Base-by-base conservation (phyloP, 2,329 filamentous ascomycete genomes). In the Fusarium oligoseptatum region DNA sequence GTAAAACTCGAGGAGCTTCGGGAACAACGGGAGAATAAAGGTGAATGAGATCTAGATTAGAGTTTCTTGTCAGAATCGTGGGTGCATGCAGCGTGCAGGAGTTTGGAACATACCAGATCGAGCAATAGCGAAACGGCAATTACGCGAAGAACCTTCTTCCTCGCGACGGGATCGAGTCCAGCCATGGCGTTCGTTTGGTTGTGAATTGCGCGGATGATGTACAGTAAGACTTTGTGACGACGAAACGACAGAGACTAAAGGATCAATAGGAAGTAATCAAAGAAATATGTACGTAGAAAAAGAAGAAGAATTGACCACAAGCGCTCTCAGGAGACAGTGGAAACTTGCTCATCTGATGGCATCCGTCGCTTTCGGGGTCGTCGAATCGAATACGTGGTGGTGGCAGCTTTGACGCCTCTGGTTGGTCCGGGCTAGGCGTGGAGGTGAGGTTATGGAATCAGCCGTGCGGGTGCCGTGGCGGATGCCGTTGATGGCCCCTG, bases 11-110 rank as follows among this genome's bases (percentile, higher is more conserved):
- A 98, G 93, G 52, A 99, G 92, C 68, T 95, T 95, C 9, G 95
- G 97, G 82, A 98, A 99, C 39, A 99, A 91, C 0, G 97, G 97
- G 10, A 99, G 92, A 81, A 98, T 98, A 82, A 99, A 98, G 34
- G 97, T 99, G 83, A 99, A 99, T 66, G 96, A 98, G 80, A 98
- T 94, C 96, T 98, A 58, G 22, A 36, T 37, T 57, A 34, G n/a
- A 6, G 45, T 43, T 4, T 17, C 15, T 39, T 8, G 69, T 77
- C 34, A 74, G 71, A 29, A 17, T 20, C 34, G 39, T 45, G 11
- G 8, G 45, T 14, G 20, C 43, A 27, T 45, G 22, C 14, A 45
- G 27, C 15, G 17, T n/a, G 7, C 11, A 61, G 60, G 20, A 7
- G n/a, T 10, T 24, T 45, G 65, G 12, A 41, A 48, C 67, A 20